Percentiles rank a stretch among this genome's conserved stretches.
phyloP scores from a whole-genome alignment of 2,329 filamentous ascomycete species.

The Dothistroma pini region DNA sequence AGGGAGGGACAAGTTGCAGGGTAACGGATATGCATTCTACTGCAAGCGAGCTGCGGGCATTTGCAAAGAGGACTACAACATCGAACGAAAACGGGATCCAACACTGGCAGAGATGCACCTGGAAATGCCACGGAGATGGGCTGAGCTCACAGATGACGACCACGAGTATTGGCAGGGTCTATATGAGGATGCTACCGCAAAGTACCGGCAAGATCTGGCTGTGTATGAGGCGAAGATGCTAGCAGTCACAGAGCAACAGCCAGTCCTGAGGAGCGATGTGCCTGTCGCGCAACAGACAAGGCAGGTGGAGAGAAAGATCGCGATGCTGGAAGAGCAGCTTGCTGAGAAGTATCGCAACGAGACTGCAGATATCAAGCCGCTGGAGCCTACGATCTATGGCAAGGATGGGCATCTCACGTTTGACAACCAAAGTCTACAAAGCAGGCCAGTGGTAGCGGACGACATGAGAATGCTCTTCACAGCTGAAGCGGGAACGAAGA shows the following conservation, averaged over 20 bases:
- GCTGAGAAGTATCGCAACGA: conserved; percentile 28
- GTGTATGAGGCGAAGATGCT: conserved; percentile 32
- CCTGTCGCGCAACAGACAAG: conserved; percentile 20
- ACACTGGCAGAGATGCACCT: conserved; percentile 29
- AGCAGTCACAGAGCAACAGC: conserved; percentile 24
- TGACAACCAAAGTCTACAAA: conserved; percentile 21
- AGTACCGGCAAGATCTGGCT: conserved; percentile 29
- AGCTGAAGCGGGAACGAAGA: conserved; percentile 47
- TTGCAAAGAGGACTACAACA: conserved; percentile 26
- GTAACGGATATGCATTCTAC: conserved; percentile 33
- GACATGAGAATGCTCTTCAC: conserved; percentile 50
- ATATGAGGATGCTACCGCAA: conserved; percentile 28
- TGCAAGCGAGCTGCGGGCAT: conserved; percentile 21
- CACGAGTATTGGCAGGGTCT: conserved; percentile 29
- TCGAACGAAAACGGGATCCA: conserved; percentile 25
- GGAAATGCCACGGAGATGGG: conserved; percentile 31
- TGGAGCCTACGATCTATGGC: conserved; percentile 25
- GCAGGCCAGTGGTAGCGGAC: conserved; percentile 29
- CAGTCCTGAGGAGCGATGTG: conserved; percentile 22
- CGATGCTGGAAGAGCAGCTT: conserved; percentile 30
- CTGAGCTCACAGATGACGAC: conserved; percentile 23
- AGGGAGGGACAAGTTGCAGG: conserved; percentile 15
- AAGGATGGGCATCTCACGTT: conserved; percentile 28
- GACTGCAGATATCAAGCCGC: conserved; percentile 22
- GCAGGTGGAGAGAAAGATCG: conserved; percentile 29